These are phyloP conservation scores for Isatis lusitanica DNA, from an alignment of 441 rosid species.

Conservation along the genomic window DNA sequence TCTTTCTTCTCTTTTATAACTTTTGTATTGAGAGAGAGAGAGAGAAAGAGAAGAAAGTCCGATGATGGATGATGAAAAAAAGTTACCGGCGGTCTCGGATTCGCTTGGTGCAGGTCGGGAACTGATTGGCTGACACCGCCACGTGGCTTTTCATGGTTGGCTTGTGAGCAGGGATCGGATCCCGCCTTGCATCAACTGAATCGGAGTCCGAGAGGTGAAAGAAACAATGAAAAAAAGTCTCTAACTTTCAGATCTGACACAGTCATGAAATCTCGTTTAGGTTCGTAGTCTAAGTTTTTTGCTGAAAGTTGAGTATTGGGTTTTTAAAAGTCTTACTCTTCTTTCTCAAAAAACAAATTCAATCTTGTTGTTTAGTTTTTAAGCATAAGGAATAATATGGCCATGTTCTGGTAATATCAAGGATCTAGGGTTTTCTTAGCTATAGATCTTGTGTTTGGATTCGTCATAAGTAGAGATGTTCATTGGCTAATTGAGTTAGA, in stretches of 20 bases:
- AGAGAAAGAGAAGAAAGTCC: not conserved
- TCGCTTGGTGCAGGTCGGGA: constrained; percentile 99
- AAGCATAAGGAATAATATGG: not conserved
- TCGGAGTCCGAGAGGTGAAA: constrained; percentile 91
- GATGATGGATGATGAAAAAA: constrained; percentile 19
- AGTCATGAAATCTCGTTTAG: not conserved
- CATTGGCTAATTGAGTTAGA: not conserved
- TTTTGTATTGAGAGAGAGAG: not conserved
- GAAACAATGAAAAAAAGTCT: not conserved
- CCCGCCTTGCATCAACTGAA: constrained; percentile 99
- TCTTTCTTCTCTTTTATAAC: not conserved
- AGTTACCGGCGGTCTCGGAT: constrained; percentile 77
- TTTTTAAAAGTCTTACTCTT: not conserved
- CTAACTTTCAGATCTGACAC: constrained; percentile 43
- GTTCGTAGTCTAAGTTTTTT: not conserved
- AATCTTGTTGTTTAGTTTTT: not conserved
- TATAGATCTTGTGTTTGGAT: not conserved
- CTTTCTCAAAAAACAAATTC: not conserved
- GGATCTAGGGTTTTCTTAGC: constrained; percentile 2
- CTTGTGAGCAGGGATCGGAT: constrained; percentile 47
- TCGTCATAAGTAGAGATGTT: not conserved
- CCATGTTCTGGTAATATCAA: not conserved
- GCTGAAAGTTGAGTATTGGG: not conserved
- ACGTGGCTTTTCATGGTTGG: constrained; percentile 31
- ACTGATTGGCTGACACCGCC: constrained; percentile 44